phyloP scores from a whole-genome alignment of 345 rosid genomes.

The Eucalyptus paniculata region DNA sequence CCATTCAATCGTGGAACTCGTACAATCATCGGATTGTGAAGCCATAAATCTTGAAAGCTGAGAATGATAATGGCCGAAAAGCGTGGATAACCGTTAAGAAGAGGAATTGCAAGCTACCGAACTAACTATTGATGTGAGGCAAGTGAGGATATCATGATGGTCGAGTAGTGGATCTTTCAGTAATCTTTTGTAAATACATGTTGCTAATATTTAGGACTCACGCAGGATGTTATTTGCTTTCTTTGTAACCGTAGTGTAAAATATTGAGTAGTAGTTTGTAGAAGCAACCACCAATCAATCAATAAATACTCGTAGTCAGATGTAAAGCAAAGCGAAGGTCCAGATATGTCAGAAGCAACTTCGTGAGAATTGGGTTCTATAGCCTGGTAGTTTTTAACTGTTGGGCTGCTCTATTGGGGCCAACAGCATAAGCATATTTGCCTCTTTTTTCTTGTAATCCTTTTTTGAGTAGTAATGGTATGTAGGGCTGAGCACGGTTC shows the following conservation, averaged over 20 bases:
- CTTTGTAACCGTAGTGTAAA: background rate
- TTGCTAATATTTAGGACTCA: background rate
- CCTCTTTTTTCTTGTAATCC: background rate
- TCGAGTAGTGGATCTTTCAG: background rate
- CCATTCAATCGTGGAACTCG: background rate
- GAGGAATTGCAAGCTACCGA: background rate
- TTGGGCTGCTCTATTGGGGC: background rate
- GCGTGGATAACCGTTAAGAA: background rate
- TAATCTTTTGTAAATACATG: background rate
- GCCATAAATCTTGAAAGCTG: background rate
- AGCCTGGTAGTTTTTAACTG: background rate
- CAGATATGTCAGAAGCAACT: background rate
- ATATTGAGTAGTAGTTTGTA: background rate
- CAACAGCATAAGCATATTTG: background rate
- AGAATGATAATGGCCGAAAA: background rate
- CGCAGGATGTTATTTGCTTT: background rate
- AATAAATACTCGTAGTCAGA: background rate
- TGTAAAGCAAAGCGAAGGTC: background rate
- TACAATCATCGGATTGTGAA: background rate
- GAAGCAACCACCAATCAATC: background rate
- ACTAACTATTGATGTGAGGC: background rate
- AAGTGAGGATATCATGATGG: background rate
- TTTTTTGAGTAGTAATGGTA: background rate
- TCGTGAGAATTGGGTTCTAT: background rate
- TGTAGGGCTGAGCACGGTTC: too few species aligned